Base-by-base conservation (phyloP, 768 basidiomycete species). In the Lentinula edodes region DNA sequence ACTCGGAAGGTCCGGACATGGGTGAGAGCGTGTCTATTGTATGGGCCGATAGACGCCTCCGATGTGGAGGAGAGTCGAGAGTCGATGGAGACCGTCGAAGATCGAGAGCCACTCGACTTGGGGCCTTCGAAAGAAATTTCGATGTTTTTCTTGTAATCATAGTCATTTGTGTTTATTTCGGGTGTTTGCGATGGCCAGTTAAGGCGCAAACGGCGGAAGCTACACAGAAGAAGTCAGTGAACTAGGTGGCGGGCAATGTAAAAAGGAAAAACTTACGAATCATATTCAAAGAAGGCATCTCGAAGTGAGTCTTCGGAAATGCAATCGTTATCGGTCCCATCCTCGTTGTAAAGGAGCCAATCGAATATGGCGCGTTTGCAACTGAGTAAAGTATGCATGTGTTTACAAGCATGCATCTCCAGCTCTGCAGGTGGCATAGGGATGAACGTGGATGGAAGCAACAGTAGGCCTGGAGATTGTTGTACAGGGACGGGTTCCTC, bases 341-440 rank as follows among this genome's bases (percentile, higher is more conserved):
- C 80, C 3, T 67, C 63, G 50, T 73, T 75, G 7, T 68, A 66
- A 6, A 67, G 66, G n/a, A 87, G 67, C 67, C 75, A 85, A 50
- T 83, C 82, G 6, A 65, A 68, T 9, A 91, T 73, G 4, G 88
- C 86, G 39, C 76, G 75, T 66, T 83, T 83, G 67, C 84, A 87
- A 35, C 83, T 83, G 28, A 91, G 74, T 2, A 91, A 69, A 6
- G 79, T 78, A 67, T 91, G 86, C 53, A 90, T 72, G 67, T 86
- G 79, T 72, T 85, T 88, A 73, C 84, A 86, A n/a, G 84, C 79
- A 66, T 90, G 86, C 84, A 88, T 85, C 74, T 91, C 89, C 38
- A 91, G 75, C 68, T 89, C 88, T 3, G 70, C 67, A 23, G 88
- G 78, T 0, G 77, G 60, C 65, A 87, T 73, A 1, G 86, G 81